Evolutionary conservation across 228 moss, liverwort and hornwort species (phyloP), one percentile per base, ranked within the genome.

Genomic region (Sphagnum fallax): DNA sequence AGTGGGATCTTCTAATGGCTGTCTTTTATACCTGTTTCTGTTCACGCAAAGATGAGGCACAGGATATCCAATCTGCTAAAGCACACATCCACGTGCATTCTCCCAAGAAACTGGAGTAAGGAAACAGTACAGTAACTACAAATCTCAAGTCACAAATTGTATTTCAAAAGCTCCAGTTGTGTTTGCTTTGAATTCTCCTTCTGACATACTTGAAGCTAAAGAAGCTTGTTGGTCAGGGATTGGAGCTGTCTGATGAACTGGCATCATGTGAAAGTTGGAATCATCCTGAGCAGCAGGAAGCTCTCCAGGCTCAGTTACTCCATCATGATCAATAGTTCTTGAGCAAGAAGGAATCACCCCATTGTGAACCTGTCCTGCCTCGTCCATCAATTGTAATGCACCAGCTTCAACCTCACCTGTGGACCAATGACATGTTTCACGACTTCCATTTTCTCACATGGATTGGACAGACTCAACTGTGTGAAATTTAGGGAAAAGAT

Each of bases 391-490:
- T 70, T 65, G 64, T 74, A 87, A 16, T 50, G 60, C 52, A 47
- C 87, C 87, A 76, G 64, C 72, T 76, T 87, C 87, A 50, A 81
- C 72, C 63, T 87, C 87, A 72, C 87, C 87, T 87, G 72, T 47
- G 4, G 49, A 32, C 32, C 32, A 32, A 32, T 32, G 32, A 32
- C 32, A 32, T 32, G 32, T 32, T 32, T 32, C 32, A 32, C 2
- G 32, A 32, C 32, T 32, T 32, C 32, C 32, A 32, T 32, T 32
- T 32, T 32, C 32, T 32, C 32, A 2, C 32, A 32, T 32, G 32
- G 32, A 32, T 32, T 32, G 32, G 2, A 32, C 32, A 32, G 32
- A 32, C 32, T 32, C 32, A 32, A 32, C 32, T 32, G 32, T 32
- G 32, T 32, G 32, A 32, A 32, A 32, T 32, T 32, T 32, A 32